phyloP scores from a whole-genome alignment of 192 early-diverging fungal species.

The Mortierella hygrophila region DNA sequence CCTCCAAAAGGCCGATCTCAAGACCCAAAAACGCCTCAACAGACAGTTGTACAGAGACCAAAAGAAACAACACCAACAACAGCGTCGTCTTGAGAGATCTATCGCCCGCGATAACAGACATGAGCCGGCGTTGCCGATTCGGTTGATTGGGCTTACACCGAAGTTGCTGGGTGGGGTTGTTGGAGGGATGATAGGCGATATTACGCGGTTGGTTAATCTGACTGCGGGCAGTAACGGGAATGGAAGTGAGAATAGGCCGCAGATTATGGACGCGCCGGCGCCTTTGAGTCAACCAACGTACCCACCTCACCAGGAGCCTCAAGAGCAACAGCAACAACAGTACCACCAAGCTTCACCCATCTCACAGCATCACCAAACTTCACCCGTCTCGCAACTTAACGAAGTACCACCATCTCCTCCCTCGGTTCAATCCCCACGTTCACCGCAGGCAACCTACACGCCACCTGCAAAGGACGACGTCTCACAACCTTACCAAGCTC shows the following conservation, averaged over 20 bases:
- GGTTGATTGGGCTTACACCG: neutral
- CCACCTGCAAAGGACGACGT: neutral
- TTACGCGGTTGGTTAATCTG: neutral
- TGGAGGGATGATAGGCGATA: neutral
- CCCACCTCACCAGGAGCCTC: neutral
- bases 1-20: neutral
- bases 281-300: constrained; percentile 1
- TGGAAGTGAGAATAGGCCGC: neutral
- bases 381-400: neutral
- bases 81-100: neutral
- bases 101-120: constrained; percentile 4
- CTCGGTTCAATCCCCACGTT: neutral
- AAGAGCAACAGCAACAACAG: constrained; percentile 4
- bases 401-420: neutral
- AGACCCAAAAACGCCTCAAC: neutral
- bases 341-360: neutral
- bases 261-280: constrained; percentile 4
- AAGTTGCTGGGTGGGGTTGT: constrained; percentile 2
- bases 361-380: neutral
- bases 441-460: neutral
- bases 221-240: neutral
- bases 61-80: neutral
- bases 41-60: constrained; percentile 3
- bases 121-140: neutral
- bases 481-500: neutral